A percentile compares a stretch with the other conserved stretches of the same genome.
phyloP scores from a whole-genome alignment of 345 rosid species.

The Lagerstroemia speciosa region DNA sequence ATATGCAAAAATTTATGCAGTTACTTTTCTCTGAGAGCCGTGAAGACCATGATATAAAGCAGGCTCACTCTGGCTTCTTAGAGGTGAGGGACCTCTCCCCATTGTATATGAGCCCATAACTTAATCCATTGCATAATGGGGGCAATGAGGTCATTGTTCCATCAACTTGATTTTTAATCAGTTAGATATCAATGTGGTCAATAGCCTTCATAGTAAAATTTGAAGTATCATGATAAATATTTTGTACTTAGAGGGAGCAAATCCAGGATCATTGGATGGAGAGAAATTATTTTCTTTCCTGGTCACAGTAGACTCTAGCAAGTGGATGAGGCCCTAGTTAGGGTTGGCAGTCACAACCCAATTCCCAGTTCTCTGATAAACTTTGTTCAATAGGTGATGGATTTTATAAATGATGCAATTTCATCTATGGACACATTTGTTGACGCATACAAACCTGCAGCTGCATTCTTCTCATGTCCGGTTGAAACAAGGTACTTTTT shows the following conservation, averaged over 20 bases:
- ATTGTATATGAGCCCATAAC: not conserved
- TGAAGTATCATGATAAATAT: not conserved
- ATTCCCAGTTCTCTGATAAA: not conserved
- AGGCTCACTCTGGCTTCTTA: conserved; percentile 50
- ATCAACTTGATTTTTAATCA: not conserved
- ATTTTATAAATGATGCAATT: conserved; percentile 90
- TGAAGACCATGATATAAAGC: conserved; percentile 33
- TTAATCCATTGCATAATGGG: not conserved
- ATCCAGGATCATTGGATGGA: not conserved
- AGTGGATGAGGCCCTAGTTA: too few species aligned
- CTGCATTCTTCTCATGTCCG: conserved; percentile 55
- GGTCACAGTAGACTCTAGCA: not conserved
- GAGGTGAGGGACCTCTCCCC: conserved; percentile 36
- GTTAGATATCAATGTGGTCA: not conserved
- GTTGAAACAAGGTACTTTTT: conserved; percentile 58
- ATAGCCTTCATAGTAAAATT: not conserved
- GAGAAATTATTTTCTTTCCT: not conserved
- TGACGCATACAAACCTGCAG: conserved; percentile 59
- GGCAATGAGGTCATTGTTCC: not conserved
- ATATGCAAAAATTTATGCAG: conserved; percentile 26
- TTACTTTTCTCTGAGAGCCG: conserved; percentile 34
- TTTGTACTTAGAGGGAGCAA: not conserved
- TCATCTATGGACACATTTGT: conserved; percentile 79
- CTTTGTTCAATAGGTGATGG: conserved; percentile 61
- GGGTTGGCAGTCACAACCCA: not conserved